Evolutionary conservation across 176 grass and related monocot species (phyloP).

Genomic region (Stipa capillata): DNA sequence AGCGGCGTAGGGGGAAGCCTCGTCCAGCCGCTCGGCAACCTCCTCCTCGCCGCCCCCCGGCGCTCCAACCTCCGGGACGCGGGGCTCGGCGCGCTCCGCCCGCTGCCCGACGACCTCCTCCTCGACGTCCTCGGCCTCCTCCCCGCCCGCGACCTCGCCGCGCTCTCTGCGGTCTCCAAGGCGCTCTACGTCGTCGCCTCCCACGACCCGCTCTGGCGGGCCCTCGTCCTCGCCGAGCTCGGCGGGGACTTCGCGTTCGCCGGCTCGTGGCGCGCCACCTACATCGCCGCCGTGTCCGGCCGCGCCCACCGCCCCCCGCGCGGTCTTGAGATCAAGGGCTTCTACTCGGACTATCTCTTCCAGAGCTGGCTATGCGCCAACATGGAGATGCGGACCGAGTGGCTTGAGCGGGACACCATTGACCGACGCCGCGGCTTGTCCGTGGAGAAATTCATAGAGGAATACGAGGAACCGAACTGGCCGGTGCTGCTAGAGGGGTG

Average conservation of each 20-base stretch:
- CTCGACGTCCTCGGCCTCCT: conserved; percentile 75
- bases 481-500: conserved; percentile 90
- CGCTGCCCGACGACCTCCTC: conserved; percentile 59
- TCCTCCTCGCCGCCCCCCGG: conserved; percentile 33
- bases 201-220: conserved; percentile 69
- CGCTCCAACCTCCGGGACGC: conserved; percentile 56
- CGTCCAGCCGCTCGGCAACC: conserved; percentile 81
- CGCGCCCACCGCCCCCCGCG: neutral
- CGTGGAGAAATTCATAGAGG: conserved; percentile 54
- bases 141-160: conserved; percentile 33
- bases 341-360: conserved; percentile 96
- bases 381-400: conserved; percentile 86
- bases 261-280: conserved; percentile 60
- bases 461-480: conserved; percentile 67
- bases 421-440: conserved; percentile 49
- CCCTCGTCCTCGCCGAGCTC: conserved; percentile 52
- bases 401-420: conserved; percentile 78
- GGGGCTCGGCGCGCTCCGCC: conserved; percentile 48
- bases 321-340: conserved; percentile 39
- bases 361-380: conserved; percentile 97
- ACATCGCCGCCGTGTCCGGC: conserved; percentile 23
- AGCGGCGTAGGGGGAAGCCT: conserved; percentile 23
- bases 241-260: conserved; percentile 51
- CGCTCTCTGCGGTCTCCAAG: conserved; percentile 47
- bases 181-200: conserved; percentile 64